A percentile compares a stretch with the other conserved stretches of the same genome.
phyloP scores from a whole-genome alignment of 352 stramenopile species.

The Pythium monospermum region DNA sequence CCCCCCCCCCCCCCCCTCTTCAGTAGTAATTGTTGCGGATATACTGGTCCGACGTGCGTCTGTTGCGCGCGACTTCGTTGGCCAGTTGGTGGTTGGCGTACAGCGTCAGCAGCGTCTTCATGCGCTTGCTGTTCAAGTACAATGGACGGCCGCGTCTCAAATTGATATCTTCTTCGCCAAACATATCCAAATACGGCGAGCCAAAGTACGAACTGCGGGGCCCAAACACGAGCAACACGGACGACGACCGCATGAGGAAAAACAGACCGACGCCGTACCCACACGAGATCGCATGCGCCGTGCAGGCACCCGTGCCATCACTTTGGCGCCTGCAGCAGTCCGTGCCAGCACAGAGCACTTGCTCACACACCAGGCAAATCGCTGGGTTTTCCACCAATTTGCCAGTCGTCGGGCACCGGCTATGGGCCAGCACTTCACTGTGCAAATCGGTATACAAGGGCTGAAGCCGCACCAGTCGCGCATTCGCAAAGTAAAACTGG shows the following conservation, averaged over 20 bases:
- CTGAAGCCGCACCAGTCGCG: constrained; percentile 57
- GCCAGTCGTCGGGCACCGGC: constrained; percentile 68
- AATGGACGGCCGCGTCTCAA: constrained; percentile 68
- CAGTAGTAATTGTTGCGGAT: constrained; percentile 86
- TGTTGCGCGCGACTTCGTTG: constrained; percentile 77
- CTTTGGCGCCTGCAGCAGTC: constrained; percentile 71
- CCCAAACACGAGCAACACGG: constrained; percentile 68
- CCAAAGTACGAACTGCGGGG: constrained; percentile 80
- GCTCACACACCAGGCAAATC: constrained; percentile 72
- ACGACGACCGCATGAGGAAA: constrained; percentile 79
- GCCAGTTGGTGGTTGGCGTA: constrained; percentile 78
- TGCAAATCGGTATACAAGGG: constrained; percentile 75
- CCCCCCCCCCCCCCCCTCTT: not conserved
- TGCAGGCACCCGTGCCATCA: constrained; percentile 72
- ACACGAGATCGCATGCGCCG: constrained; percentile 66
- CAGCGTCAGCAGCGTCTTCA: constrained; percentile 61
- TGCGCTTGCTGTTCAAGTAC: constrained; percentile 68
- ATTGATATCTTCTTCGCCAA: constrained; percentile 86
- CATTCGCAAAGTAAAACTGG: constrained; percentile 59
- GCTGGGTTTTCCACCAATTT: constrained; percentile 74
- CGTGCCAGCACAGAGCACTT: constrained; percentile 73
- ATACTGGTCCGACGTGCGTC: constrained; percentile 82
- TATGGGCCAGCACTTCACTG: constrained; percentile 59
- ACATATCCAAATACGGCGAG: constrained; percentile 85
- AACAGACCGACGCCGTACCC: constrained; percentile 70